phyloP scores from a whole-genome alignment of 1,284 basidiomycete species.

The Psilocybe mexicana region DNA sequence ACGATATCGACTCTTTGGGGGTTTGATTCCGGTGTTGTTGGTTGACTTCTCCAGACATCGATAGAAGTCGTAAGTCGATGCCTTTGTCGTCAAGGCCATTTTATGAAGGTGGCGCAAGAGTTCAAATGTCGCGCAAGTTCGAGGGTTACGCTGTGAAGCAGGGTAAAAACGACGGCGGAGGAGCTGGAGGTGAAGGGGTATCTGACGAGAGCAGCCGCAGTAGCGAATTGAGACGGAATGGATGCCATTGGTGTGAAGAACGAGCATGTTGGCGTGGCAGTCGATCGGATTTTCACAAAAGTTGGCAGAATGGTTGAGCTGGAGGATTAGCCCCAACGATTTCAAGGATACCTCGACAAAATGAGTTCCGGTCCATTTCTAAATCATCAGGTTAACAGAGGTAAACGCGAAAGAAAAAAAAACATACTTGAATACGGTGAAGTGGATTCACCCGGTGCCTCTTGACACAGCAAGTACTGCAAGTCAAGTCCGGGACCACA shows the following conservation, averaged over 20 bases:
- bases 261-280: slow-evolving; percentile 1
- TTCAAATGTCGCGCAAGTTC: neutral
- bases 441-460: slow-evolving; percentile 1
- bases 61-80: slow-evolving; percentile 1
- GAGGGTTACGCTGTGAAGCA: neutral
- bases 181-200: slow-evolving; percentile 6
- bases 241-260: slow-evolving; percentile 7
- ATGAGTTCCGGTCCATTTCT: neutral
- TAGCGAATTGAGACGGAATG: slow-evolving; percentile 4
- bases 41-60: slow-evolving; percentile 14
- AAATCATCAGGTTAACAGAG: neutral
- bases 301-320: slow-evolving; percentile 3
- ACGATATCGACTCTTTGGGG: neutral
- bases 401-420: neutral
- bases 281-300: slow-evolving; percentile 4
- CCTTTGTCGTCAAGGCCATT: slow-evolving; percentile 17
- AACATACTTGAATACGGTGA: neutral
- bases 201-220: slow-evolving; percentile 1
- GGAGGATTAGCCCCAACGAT: neutral
- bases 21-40: slow-evolving; percentile 19
- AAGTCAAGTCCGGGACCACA: slow-evolving; percentile 4
- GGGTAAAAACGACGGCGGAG: slow-evolving; percentile 8
- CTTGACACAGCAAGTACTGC: neutral
- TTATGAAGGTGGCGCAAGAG: slow-evolving; percentile 3
- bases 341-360: neutral